phyloP scores from a whole-genome alignment of 176 grass and related monocot species.

The Phoenix dactylifera region DNA sequence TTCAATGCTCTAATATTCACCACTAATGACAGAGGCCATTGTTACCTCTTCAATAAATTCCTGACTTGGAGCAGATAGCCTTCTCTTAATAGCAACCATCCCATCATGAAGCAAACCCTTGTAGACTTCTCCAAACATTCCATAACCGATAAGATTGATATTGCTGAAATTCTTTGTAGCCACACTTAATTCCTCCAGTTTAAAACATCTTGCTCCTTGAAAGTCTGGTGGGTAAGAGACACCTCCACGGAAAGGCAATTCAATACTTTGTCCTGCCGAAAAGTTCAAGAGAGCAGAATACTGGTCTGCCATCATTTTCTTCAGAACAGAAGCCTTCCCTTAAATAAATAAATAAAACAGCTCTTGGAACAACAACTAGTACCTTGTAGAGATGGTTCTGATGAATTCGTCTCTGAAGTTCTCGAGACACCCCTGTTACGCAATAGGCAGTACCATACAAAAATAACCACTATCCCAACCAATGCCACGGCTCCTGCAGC shows the following conservation, averaged over 20 bases:
- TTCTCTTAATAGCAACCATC: slow-evolving; percentile 75
- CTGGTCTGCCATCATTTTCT: too few relatives aligned
- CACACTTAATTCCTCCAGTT: slow-evolving; percentile 57
- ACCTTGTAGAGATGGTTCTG: slow-evolving; percentile 63
- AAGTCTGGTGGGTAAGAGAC: slow-evolving; percentile 26
- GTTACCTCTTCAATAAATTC: slow-evolving; percentile 82
- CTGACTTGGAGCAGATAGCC: slow-evolving; percentile 51
- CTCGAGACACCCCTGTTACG: slow-evolving; percentile 31
- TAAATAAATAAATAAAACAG: too few relatives aligned
- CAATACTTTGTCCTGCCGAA: slow-evolving; percentile 8
- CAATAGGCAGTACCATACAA: slow-evolving; percentile 33
- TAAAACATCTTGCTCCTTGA: slow-evolving; percentile 45
- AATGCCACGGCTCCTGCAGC: slow-evolving; percentile 68
- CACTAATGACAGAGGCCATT: background rate
- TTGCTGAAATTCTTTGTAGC: slow-evolving; percentile 69
- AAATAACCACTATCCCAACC: slow-evolving; percentile 28
- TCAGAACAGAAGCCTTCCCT: too few relatives aligned
- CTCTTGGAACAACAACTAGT: slow-evolving; percentile 9
- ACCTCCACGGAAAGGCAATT: slow-evolving; percentile 22
- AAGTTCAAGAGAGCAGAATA: background rate
- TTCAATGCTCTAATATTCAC: too few relatives aligned
- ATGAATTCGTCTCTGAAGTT: slow-evolving; percentile 75
- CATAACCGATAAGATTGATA: slow-evolving; percentile 66
- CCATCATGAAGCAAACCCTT: slow-evolving; percentile 93
- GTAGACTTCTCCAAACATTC: slow-evolving; percentile 90